Base-by-base conservation (phyloP, 345 rosid species). In the Syzygium aqueum region DNA sequence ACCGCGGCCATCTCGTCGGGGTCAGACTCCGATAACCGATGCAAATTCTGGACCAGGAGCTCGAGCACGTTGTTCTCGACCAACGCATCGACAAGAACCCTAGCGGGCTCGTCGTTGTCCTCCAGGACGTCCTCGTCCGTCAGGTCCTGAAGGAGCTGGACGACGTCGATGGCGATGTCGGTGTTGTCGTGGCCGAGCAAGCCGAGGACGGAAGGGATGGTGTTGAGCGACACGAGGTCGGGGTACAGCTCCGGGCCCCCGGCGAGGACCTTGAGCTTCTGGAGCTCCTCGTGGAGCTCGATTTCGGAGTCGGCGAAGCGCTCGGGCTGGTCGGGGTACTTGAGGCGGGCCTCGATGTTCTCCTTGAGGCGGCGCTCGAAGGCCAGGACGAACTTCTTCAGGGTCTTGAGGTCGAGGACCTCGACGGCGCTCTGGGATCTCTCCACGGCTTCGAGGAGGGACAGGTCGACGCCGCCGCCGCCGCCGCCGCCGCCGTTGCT, bases 351-450 rank as follows among this genome's bases (percentile, higher is more conserved):
- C 53, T 97, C 99, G 84, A 96, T 97, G 93, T 97, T 97, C 86
- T 97, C 99, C 86, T 97, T 95, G 88, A 95, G 96, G 57, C 99
- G 98, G 14, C 99, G 97, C 93, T 97, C 99, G 93, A 97, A 97
- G 86, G 99, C 94, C 84, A 97, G 96, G 33, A 96, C 97, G 7
- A 95, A 95, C 91, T 95, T 97, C 88, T 96, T 96, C 19, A 97
- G 92, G 86, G 97, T 90, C 84, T 95, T 95, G 65, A 93, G 91
- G 94, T 97, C 99, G 51, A 97, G 95, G 30, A 89, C 92, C 52
- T 96, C 98, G 14, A 96, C 94, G 84, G 92, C 56, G 84, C 86
- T 86, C 7, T 95, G 96, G 80, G 98, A 94, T 85, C 94, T 94
- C 88, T 96, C 99, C 7, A 96, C 83, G 82, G 98, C 98, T 91